Conservation (phyloP, 305 asterid genomes). For the Fraxinus sp. region DNA sequence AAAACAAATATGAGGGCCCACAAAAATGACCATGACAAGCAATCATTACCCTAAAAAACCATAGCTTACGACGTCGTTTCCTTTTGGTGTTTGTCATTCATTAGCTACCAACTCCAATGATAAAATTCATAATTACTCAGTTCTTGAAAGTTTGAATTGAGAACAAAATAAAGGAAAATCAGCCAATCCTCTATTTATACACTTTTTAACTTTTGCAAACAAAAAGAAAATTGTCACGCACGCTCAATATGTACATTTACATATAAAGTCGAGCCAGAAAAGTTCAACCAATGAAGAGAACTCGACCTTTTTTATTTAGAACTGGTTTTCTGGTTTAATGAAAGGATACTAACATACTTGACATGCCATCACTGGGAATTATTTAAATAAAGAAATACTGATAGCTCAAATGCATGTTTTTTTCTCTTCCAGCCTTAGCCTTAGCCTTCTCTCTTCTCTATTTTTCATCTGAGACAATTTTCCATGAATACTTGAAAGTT, state of each 20-base stretch:
- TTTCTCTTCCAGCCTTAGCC: background rate
- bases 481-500: constrained; percentile 4
- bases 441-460: background rate
- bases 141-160: background rate
- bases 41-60: constrained; percentile 21
- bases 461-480: constrained; percentile 6
- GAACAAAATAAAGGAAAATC: background rate
- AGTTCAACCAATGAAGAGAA: background rate
- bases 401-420: background rate
- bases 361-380: constrained; percentile 17
- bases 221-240: background rate
- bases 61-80: constrained; percentile 17
- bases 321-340: background rate
- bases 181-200: background rate
- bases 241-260: background rate
- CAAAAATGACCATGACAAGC: constrained; percentile 24
- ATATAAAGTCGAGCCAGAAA: background rate
- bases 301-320: background rate
- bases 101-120: background rate
- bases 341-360: background rate
- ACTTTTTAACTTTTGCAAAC: background rate
- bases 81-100: background rate
- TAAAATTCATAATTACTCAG: background rate
- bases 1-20: constrained; percentile 32
- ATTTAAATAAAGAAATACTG: constrained; percentile 11